Evolutionary conservation across 2,329 filamentous ascomycete species (phyloP).

Genomic region (Atkinsonella texensis): DNA sequence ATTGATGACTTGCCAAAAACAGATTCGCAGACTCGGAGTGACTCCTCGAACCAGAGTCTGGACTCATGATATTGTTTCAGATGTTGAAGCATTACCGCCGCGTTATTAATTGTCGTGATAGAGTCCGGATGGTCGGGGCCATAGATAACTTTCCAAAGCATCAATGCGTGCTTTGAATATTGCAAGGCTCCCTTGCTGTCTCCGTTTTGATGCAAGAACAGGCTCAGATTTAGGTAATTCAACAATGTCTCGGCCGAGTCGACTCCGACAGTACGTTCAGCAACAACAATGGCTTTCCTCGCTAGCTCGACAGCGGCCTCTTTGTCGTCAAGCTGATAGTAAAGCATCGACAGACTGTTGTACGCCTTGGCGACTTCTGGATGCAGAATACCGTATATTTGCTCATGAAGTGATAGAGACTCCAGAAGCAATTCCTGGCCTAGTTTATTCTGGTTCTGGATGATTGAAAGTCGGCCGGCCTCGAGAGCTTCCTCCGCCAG

Average conservation of each 20-base stretch:
- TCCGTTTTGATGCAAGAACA: conserved; percentile 86
- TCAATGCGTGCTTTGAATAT: conserved; percentile 84
- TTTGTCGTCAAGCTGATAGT: conserved; percentile 97
- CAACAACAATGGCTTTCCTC: conserved; percentile 91
- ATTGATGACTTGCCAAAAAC: conserved; percentile 83
- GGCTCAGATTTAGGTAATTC: conserved; percentile 87
- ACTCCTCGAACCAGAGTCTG: conserved; percentile 91
- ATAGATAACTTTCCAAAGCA: conserved; percentile 96
- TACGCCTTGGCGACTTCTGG: conserved; percentile 93
- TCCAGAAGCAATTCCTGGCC: conserved; percentile 94
- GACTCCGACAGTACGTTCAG: conserved; percentile 84
- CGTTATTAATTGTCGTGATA: conserved; percentile 98
- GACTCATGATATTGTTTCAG: conserved; percentile 93
- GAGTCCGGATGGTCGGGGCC: conserved; percentile 89
- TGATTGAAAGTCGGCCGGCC: conserved; percentile 88
- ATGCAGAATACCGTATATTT: conserved; percentile 96
- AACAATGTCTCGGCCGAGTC: conserved; percentile 90
- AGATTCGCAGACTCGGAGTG: conserved; percentile 75
- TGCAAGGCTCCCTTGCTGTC: conserved; percentile 80
- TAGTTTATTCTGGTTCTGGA: conserved; percentile 89
- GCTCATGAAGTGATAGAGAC: conserved; percentile 89
- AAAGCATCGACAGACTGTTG: conserved; percentile 87
- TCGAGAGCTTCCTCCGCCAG: conserved; percentile 93
- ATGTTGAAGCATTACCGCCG: conserved; percentile 94
- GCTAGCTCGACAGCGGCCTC: conserved; percentile 89